Evolutionary conservation across 2,329 filamentous ascomycete genomes (phyloP), one percentile per base, ranked within the genome.

Genomic region (Penicillium sp.): DNA sequence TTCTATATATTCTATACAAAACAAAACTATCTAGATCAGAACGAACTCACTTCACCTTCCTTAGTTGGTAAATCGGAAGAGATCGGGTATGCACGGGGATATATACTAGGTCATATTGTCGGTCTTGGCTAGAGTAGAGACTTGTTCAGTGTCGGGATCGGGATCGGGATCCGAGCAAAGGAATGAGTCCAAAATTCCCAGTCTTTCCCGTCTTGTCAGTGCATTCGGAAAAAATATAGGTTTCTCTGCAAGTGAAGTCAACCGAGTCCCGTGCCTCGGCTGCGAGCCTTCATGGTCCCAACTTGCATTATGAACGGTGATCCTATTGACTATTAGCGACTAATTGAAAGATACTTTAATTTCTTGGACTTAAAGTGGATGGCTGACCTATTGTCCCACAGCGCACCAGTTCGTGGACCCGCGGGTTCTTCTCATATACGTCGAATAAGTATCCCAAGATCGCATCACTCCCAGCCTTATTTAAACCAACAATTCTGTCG

Each of bases 271-370:
- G 67, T 91, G 88, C 34, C 88, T 78, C 0, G 87, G 85, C 66
- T 89, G 78, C 18, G 75, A 79, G 1, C 86, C 86, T 29, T 83
- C 86, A 64, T 90, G 90, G 61, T 91, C 87, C 86, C 87, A 91
- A 63, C 83, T 87, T 0, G 87, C 87, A 58, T 89, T 90, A 62
- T 91, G 87, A 33, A 90, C 90, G 0, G 88, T 89, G 54, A 89
- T 87, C 34, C 85, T 84, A 46, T 23, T 28, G 19, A 19, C n/a
- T 13, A 19, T 54, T 11, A 48, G 37, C n/a, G n/a, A n/a, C n/a
- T n/a, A n/a, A n/a, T n/a, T n/a, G n/a, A n/a, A n/a, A n/a, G n/a
- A n/a, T n/a, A n/a, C n/a, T n/a, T n/a, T n/a, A n/a, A n/a, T n/a
- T n/a, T n/a, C n/a, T n/a, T n/a, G n/a, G n/a, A n/a, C n/a, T n/a